Percentiles rank a stretch among this genome's conserved stretches.
phyloP scores from a whole-genome alignment of 805 yeast species.

The Peterozyma xylosa region DNA sequence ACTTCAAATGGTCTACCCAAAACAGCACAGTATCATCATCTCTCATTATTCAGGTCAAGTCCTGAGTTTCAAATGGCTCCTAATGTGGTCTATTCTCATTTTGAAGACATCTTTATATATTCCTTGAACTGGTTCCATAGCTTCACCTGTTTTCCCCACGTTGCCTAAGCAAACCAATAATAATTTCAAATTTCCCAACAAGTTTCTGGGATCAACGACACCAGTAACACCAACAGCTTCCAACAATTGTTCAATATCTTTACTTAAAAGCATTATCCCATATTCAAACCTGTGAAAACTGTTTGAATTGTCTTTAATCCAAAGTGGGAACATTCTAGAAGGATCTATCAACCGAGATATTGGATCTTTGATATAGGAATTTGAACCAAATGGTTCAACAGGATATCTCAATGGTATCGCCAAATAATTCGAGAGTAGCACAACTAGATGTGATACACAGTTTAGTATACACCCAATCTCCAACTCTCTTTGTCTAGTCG shows the following conservation, averaged over 20 bases:
- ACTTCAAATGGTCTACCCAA: too few species aligned
- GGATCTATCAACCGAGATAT: constrained; percentile 30
- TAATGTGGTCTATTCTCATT: too few species aligned
- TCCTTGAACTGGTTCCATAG: too few species aligned
- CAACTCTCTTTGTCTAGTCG: constrained; percentile 25
- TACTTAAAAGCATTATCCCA: constrained; percentile 36
- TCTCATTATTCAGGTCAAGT: too few species aligned
- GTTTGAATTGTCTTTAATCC: constrained; percentile 33
- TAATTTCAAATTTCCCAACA: constrained; percentile 26
- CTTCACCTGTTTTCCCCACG: constrained; percentile 5
- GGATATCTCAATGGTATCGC: constrained; percentile 42
- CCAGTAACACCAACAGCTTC: constrained; percentile 19
- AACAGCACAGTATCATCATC: too few species aligned
- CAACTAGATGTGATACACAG: constrained; percentile 33
- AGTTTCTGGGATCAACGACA: constrained; percentile 21
- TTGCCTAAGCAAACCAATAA: constrained; percentile 21
- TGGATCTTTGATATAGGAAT: constrained; percentile 40
- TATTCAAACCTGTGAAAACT: constrained; percentile 33
- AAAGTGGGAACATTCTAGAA: constrained; percentile 36
- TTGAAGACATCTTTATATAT: too few species aligned
- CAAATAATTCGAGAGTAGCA: constrained; percentile 31
- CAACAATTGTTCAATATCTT: constrained; percentile 37
- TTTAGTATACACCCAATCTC: constrained; percentile 44
- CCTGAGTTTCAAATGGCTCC: too few species aligned
- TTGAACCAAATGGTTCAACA: constrained; percentile 37